Evolutionary conservation across 257 asterid genomes (phyloP), one percentile per base, ranked within the genome.

Genomic region (Solanum dulcamara): DNA sequence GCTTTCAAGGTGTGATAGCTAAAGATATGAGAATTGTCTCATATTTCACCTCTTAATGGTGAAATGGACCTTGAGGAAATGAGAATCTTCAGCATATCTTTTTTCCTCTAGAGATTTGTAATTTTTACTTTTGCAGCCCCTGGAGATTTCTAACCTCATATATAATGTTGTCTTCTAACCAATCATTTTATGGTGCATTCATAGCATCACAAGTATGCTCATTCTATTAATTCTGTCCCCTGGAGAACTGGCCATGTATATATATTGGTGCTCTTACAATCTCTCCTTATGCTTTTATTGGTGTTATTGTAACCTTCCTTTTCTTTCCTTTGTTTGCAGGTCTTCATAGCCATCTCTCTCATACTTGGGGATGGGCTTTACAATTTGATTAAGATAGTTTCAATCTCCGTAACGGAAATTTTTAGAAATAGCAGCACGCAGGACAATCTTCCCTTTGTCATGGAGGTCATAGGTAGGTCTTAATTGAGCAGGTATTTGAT

Each of bases 331-430:
- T 79, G 77, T 64, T 81, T 79, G 40, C 95, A 94, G 99, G 98
- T 96, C 80, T 94, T 96, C 90, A 91, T 96, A 81, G 97, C 98
- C 72, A 94, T 93, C 88, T 87, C 98, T 64, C 94, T 96, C 51
- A 94, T 96, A 83, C 93, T 96, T 67, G 99, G 99, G 20, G 99
- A 96, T 89, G 98, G 99, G 64, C 90, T 96, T 88, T 96, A 96
- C 91, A 96, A 96, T 90, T 89, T 96, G 93, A 79, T 93, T 60
- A 96, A 96, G 92, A 95, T 94, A 81, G 89, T 96, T 80, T 72
- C 89, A 74, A 92, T 94, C 71, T 91, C 99, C 42, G 17, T 92
- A 38, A 91, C 83, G 89, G 97, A 92, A 90, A 89, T 93, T 81
- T 89, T 91, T 71, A 88, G 62, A 37, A 83, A 24, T 38, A 85